A percentile compares a stretch with the other conserved stretches of the same genome.
These are phyloP conservation scores for Microcos paniculata DNA, from an alignment of 345 rosid genomes.

Conservation along the genomic window DNA sequence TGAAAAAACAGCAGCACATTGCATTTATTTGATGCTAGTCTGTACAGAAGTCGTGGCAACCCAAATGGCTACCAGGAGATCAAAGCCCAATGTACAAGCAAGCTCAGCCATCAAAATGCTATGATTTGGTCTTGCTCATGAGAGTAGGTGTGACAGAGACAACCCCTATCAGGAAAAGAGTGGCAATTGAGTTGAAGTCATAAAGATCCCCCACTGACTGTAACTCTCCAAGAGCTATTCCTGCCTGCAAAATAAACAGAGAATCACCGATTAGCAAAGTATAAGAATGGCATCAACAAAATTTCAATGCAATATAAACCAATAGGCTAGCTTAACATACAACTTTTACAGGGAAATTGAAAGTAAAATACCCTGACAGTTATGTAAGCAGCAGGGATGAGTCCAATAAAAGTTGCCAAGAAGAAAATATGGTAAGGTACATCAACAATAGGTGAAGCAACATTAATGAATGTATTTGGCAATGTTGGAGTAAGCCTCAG, in stretches of 20 bases:
- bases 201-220: conserved; percentile 78
- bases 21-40: conserved; percentile 25
- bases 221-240: conserved; percentile 85
- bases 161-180: conserved; percentile 73
- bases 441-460: conserved; percentile 90
- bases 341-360: background rate
- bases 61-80: conserved; percentile 4
- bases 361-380: conserved; percentile 70
- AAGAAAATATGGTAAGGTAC: conserved; percentile 92
- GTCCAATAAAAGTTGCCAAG: conserved; percentile 71
- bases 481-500: conserved; percentile 86
- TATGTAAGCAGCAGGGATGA: conserved; percentile 90
- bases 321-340: background rate
- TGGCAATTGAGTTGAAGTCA: conserved; percentile 81
- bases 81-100: conserved; percentile 17
- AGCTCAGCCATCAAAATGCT: conserved; percentile 4
- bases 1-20: conserved; percentile 14
- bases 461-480: conserved; percentile 89
- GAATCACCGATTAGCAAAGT: background rate
- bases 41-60: conserved; percentile 25
- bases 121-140: conserved; percentile 50
- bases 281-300: background rate
- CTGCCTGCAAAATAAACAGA: conserved; percentile 57
- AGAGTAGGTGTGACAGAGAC: conserved; percentile 75
- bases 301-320: background rate